These are phyloP conservation scores for Thermoascus crustaceus DNA, from an alignment of 2,329 filamentous ascomycete genomes.

Conservation along the genomic window DNA sequence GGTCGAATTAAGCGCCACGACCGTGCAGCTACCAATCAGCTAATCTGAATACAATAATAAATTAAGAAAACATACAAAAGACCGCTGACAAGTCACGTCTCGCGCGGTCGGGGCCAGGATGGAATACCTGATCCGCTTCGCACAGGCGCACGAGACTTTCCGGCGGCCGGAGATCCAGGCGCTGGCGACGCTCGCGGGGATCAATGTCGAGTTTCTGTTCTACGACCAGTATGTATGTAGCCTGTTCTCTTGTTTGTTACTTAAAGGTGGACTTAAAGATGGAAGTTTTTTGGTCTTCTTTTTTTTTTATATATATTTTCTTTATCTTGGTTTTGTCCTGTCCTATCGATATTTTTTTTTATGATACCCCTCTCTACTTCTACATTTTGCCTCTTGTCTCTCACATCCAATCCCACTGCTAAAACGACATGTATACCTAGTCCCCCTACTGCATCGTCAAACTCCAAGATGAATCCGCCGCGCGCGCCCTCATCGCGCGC, in stretches of 20 bases:
- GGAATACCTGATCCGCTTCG: constrained; percentile 84
- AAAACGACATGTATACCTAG: constrained; percentile 43
- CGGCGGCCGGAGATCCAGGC: constrained; percentile 75
- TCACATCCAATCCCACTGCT: too few species aligned
- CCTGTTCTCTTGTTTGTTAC: background rate
- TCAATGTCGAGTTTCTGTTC: constrained; percentile 63
- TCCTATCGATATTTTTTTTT: constrained; percentile 7
- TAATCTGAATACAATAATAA: background rate
- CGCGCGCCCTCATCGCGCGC: constrained; percentile 59
- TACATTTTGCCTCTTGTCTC: constrained; percentile 10
- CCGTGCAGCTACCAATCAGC: background rate
- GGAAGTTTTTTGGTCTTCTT: constrained; percentile 3
- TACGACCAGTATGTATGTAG: constrained; percentile 66
- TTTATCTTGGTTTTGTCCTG: constrained; percentile 4
- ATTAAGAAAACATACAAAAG: background rate
- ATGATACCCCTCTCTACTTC: constrained; percentile 6
- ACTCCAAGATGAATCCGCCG: constrained; percentile 57
- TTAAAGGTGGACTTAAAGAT: too few species aligned
- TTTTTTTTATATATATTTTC: constrained; percentile 4
- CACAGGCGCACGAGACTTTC: constrained; percentile 86
- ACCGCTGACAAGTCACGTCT: background rate
- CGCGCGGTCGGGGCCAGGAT: constrained; percentile 22
- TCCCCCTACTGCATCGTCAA: constrained; percentile 78
- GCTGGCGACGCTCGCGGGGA: constrained; percentile 59
- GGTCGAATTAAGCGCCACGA: too few species aligned